These are phyloP conservation scores for Fusarium pseudograminearum DNA, from an alignment of 2,329 filamentous ascomycete species.

Conservation along the genomic window DNA sequence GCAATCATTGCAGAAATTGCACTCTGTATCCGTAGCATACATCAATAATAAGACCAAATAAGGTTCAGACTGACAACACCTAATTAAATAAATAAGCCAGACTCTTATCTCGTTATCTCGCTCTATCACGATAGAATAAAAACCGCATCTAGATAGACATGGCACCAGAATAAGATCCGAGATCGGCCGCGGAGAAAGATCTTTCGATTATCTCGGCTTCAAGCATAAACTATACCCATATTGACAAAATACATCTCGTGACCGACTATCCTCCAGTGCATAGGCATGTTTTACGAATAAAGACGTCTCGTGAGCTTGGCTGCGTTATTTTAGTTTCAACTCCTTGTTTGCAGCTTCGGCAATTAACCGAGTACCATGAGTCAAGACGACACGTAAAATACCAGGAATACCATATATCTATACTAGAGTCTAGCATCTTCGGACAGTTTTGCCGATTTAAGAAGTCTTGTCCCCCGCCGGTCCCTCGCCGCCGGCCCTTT, in stretches of 20 bases:
- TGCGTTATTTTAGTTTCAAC: slow-evolving; percentile 1
- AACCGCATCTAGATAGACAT: not conserved
- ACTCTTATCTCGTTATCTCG: slow-evolving; percentile 5
- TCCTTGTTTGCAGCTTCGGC: not conserved
- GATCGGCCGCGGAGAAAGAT: slow-evolving; percentile 8
- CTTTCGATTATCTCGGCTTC: not conserved
- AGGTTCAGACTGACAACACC: not conserved
- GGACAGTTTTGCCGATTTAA: slow-evolving; percentile 2
- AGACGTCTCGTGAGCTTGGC: not conserved
- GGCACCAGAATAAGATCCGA: not conserved
- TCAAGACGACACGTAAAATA: slow-evolving; percentile 37
- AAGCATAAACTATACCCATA: not conserved
- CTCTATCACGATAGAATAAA: not conserved
- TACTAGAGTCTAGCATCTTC: not conserved
- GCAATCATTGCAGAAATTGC: not conserved
- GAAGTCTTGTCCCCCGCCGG: slow-evolving; percentile 24
- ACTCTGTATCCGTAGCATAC: too few relatives aligned
- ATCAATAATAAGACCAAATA: not conserved
- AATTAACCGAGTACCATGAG: slow-evolving; percentile 17
- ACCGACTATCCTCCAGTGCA: not conserved
- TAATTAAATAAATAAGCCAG: not conserved
- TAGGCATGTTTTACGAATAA: not conserved
- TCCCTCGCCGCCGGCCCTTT: slow-evolving; percentile 31
- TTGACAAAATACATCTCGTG: not conserved
- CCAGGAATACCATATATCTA: not conserved